Evolutionary conservation across 2,329 filamentous ascomycete species (phyloP).

Genomic region (Raffaelea ambrosiae): DNA sequence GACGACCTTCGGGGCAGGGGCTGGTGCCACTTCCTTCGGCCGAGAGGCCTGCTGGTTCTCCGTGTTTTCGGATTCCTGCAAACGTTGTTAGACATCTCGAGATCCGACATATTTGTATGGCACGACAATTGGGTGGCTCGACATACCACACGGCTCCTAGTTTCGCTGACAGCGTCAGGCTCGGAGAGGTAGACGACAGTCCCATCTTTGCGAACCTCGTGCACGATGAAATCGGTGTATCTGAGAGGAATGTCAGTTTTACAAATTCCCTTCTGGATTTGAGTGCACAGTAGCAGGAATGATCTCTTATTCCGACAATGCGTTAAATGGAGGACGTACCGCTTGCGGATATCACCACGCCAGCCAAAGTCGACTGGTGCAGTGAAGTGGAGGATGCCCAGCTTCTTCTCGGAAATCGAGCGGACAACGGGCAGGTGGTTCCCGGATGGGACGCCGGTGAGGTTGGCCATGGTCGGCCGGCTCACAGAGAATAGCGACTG

Average conservation of each 20-base stretch:
- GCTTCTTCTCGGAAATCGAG: conserved; percentile 20
- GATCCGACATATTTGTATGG: not conserved
- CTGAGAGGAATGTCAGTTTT: conserved; percentile 28
- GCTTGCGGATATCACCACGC: conserved; percentile 34
- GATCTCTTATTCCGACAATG: no score
- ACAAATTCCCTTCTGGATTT: no score
- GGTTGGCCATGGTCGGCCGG: conserved; percentile 6
- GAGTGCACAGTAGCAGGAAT: no score
- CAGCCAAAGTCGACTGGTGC: conserved; percentile 30
- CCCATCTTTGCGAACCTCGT: conserved; percentile 73
- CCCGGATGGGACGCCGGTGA: conserved; percentile 2
- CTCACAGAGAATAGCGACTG: not conserved
- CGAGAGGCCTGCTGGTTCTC: not conserved
- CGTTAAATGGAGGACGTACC: conserved; percentile 20
- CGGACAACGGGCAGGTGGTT: conserved; percentile 20
- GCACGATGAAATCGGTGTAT: conserved; percentile 88
- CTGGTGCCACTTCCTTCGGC: not conserved
- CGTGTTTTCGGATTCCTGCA: not conserved
- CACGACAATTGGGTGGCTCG: not conserved
- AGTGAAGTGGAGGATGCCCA: conserved; percentile 34
- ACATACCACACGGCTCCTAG: not conserved
- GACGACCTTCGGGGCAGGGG: not conserved
- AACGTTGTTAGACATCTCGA: not conserved
- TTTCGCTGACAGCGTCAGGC: not conserved
- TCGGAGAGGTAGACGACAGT: conserved; percentile 61